Evolutionary conservation across 495 filamentous ascomycete genomes (phyloP).

Genomic region (Elasticomyces elasticus): DNA sequence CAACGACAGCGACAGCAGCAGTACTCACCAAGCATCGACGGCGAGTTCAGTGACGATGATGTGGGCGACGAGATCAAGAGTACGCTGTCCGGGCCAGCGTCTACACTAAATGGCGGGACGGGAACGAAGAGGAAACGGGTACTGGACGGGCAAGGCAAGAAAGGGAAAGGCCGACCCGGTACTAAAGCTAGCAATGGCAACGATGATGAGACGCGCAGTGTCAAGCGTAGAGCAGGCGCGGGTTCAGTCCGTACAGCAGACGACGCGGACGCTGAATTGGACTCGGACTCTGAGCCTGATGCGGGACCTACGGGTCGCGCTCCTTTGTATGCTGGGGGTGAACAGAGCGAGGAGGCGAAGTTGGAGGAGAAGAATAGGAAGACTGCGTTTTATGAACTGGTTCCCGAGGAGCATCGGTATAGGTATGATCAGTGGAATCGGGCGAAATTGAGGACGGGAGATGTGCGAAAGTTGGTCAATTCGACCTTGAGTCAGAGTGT

Average conservation of each 20-base stretch:
- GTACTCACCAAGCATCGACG: conserved; percentile 52
- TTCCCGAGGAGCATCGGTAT: conserved; percentile 45
- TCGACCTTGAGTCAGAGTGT: conserved; percentile 84
- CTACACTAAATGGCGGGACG: conserved; percentile 6
- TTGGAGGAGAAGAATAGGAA: not conserved
- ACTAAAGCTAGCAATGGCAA: conserved; percentile 41
- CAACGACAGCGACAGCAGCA: conserved; percentile 29
- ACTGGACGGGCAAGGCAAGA: conserved; percentile 6
- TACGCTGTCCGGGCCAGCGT: conserved; percentile 22
- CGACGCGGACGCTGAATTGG: conserved; percentile 4
- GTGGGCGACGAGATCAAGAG: no score
- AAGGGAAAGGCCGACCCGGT: not conserved
- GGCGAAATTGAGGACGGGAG: conserved; percentile 47
- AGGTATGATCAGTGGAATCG: conserved; percentile 67
- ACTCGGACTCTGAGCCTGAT: not conserved
- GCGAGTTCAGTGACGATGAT: conserved; percentile 34
- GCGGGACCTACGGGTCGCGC: conserved; percentile 8
- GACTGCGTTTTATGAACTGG: conserved; percentile 4
- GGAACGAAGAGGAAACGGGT: conserved; percentile 17
- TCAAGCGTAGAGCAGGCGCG: conserved; percentile 42
- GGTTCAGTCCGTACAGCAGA: conserved; percentile 1
- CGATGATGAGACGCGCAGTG: conserved; percentile 27
- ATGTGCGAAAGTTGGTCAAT: conserved; percentile 53
- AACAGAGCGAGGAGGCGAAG: conserved; percentile 7
- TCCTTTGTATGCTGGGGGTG: conserved; percentile 15